phyloP scores from a whole-genome alignment of 73 alveolate species.

The Paramecium caudatum region DNA sequence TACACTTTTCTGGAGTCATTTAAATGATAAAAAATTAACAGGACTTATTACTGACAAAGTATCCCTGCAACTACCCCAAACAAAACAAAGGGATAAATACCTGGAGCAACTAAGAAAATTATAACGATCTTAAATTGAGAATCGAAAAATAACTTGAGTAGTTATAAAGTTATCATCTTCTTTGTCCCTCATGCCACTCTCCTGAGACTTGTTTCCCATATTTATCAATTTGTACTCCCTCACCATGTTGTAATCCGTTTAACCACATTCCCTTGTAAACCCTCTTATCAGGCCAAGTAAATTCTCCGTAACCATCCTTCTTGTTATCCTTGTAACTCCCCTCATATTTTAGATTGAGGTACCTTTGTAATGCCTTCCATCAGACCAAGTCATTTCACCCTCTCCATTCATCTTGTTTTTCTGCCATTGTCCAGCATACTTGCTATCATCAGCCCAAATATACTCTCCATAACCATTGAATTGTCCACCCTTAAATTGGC shows the following conservation, averaged over 20 bases:
- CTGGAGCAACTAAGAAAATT: too few species aligned
- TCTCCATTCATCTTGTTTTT: conserved; percentile 30
- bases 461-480: conserved; percentile 66
- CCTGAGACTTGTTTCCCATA: conserved; percentile 63
- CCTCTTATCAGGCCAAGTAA: conserved; percentile 88
- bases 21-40: too few species aligned
- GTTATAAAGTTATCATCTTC: neutral
- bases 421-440: conserved; percentile 21
- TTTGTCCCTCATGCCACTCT: neutral
- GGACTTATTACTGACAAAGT: too few species aligned
- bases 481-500: conserved; percentile 53
- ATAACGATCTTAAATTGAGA: too few species aligned
- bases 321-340: conserved; percentile 68
- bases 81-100: too few species aligned
- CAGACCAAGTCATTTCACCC: conserved; percentile 54
- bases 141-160: too few species aligned
- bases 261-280: conserved; percentile 76
- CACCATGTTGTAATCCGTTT: conserved; percentile 46
- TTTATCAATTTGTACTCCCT: conserved; percentile 7
- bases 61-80: too few species aligned
- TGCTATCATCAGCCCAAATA: conserved; percentile 59
- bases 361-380: conserved; percentile 43
- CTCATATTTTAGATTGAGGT: conserved; percentile 72
- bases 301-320: conserved; percentile 85
- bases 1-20: too few species aligned